Evolutionary conservation across 371 early-diverging fungal genomes (phyloP).

Genomic region (Rhizopus microsporus): DNA sequence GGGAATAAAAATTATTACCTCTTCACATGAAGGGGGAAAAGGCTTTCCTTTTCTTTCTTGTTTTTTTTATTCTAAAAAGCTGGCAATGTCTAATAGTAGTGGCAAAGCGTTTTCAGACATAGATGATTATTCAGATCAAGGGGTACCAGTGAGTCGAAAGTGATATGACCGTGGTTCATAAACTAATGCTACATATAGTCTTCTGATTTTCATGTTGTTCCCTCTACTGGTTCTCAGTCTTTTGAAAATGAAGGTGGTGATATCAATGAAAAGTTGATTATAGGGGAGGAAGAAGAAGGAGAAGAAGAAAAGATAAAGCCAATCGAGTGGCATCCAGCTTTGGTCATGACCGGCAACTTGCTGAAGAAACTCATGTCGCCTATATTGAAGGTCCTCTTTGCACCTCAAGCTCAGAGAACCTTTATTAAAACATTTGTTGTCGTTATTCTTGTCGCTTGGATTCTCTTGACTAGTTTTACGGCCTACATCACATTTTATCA

Average conservation of each 20-base stretch:
- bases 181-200: background rate
- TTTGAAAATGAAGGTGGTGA: slow-evolving; percentile 1
- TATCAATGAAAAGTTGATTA: slow-evolving; percentile 1
- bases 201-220: slow-evolving; percentile 25
- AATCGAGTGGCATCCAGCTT: slow-evolving; percentile 25
- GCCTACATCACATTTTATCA: slow-evolving; percentile 50
- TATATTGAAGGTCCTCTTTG: slow-evolving; percentile 31
- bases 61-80: no score
- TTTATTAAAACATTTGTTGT: slow-evolving; percentile 36
- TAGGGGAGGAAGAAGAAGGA: background rate
- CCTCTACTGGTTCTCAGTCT: slow-evolving; percentile 11
- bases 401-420: slow-evolving; percentile 39
- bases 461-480: slow-evolving; percentile 43
- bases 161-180: background rate
- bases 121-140: slow-evolving; percentile 25
- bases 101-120: slow-evolving; percentile 17
- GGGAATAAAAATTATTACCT: no score
- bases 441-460: slow-evolving; percentile 29
- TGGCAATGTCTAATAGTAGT: background rate
- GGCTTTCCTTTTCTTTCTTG: no score
- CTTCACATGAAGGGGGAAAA: no score
- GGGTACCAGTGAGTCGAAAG: slow-evolving; percentile 7
- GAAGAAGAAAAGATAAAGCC: slow-evolving; percentile 8
- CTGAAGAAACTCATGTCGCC: slow-evolving; percentile 15
- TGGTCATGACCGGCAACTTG: slow-evolving; percentile 9